Evolutionary conservation across 805 yeast species (phyloP), one percentile per base, ranked within the genome.

Genomic region (Metahyphopichia silvanorum): DNA sequence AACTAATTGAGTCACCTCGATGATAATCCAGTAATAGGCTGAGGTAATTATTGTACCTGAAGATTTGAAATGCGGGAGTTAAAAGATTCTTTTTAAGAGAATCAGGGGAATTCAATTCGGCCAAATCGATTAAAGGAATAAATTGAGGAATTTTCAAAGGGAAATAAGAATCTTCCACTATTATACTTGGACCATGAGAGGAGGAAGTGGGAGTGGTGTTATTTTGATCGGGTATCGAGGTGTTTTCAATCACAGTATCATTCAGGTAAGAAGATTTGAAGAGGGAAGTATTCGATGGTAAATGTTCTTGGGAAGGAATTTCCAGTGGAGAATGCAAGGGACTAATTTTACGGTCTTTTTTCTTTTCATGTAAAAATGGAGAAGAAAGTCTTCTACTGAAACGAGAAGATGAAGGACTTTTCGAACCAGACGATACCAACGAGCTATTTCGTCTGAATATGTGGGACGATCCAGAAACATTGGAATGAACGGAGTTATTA

Each of bases 1-100:
- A 65, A 32, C 55, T 64, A 8, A 63, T 49, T 0, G 71, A 63
- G 39, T 66, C 72, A 27, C 51, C 49, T 9, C 39, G 38, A 25
- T 57, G 69, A 27, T 58, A 61, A 9, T 49, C 60, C 13, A 49
- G 29, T 7, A 65, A 24, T 7, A 55, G 45, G 11, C 55, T 58
- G 14, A 66, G 47, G 34, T 58, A 66, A 26, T 45, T 50, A 30
- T 53, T 48, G 34, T 45, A 66, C n/a, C 66, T 34, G 33, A 54
- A 47, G 1, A 49, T 35, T 32, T 58, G 60, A 32, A 57, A 58
- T 3, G 43, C 33, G 1, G 67, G 68, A 5, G 57, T 42, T 10
- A 39, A 37, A 11, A 65, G 43, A 11, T 34, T 35, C 5, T 34
- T 25, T 15, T 43, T 42, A 35, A 64, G 40, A 2, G 45, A 29